These are phyloP conservation scores for Alternaria triticina DNA, from an alignment of 2,329 filamentous ascomycete species.

Conservation along the genomic window DNA sequence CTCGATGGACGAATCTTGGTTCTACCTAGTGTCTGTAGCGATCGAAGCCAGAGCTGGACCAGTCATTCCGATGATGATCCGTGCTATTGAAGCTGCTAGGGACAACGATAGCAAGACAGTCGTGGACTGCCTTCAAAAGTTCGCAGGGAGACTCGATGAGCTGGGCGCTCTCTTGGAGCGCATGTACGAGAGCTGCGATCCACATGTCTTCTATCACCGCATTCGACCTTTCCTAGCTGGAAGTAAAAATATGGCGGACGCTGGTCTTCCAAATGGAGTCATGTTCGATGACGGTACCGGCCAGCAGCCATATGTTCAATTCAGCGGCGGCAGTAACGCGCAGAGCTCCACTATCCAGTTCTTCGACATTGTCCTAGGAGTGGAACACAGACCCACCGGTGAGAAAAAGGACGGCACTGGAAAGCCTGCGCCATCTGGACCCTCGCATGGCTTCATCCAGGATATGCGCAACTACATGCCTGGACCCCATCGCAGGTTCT, in stretches of 20 bases:
- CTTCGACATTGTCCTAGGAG: conserved; percentile 88
- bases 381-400: conserved; percentile 90
- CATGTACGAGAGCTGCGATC: conserved; percentile 96
- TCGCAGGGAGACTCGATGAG: conserved; percentile 89
- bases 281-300: conserved; percentile 83
- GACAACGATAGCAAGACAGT: conserved; percentile 73
- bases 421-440: conserved; percentile 51
- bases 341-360: conserved; percentile 98
- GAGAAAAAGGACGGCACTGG: conserved; percentile 62
- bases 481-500: conserved; percentile 85
- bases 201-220: conserved; percentile 91
- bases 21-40: conserved; percentile 93
- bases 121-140: conserved; percentile 75
- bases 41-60: conserved; percentile 92
- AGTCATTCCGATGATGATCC: conserved; percentile 85
- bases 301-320: conserved; percentile 75
- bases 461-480: conserved; percentile 99
- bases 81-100: conserved; percentile 81
- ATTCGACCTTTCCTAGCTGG: conserved; percentile 96
- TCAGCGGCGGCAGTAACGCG: conserved; percentile 92
- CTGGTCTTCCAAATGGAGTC: conserved; percentile 85
- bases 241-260: conserved; percentile 97
- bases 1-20: conserved; percentile 96
- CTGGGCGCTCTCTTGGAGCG: conserved; percentile 77
- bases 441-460: conserved; percentile 86